Base-by-base conservation (phyloP, 2,329 filamentous ascomycete genomes). In the Fusarium sp. region DNA sequence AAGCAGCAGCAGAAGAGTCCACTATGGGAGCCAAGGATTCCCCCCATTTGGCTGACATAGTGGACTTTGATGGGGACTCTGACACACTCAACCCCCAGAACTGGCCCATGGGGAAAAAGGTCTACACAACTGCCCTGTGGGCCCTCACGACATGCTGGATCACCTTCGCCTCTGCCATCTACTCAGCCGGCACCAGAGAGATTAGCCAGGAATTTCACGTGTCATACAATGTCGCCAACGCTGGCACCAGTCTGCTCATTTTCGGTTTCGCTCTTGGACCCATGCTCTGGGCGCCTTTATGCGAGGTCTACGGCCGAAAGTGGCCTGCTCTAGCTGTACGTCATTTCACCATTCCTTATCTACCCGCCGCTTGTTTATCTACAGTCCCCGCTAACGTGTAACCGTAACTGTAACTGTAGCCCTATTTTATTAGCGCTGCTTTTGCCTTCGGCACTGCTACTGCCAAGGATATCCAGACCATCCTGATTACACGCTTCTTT, bases 281-380 rank as follows among this genome's bases (percentile, higher is more conserved):
- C 3, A 89, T 94, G 86, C 84, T 84, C 1, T 94, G 93, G 74
- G 92, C 92, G 6, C 92, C 92, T 0, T 78, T 93, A 21, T 91
- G 88, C 9, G 92, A 95, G 76, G 85, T 94, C 50, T 83, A 90
- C 48, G 92, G 92, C 26, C 84, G 92, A 39, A 50, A 50, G 26
- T 50, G 47, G 47, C 47, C 47, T 24, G 47, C 47, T 26, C 31
- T 50, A 18, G 31, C 47, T 39, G 47, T 39, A 50, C 20, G 47
- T 3, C 31, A 26, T 6, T 9, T 13, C 31, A 33, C 29, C 21
- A 24, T 35, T 8, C 5, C 26, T 46, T 20, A 10, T 13, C 31
- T 33, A 15, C 31, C 31, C 31, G 16, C 31, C 13, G 8, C 13
- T 12, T 8, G 8, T 16, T 8, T 29, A 18, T 20, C 18, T 38